Base-by-base conservation (phyloP, 192 early-diverging fungal genomes). In the Backusella liffmaniae region DNA sequence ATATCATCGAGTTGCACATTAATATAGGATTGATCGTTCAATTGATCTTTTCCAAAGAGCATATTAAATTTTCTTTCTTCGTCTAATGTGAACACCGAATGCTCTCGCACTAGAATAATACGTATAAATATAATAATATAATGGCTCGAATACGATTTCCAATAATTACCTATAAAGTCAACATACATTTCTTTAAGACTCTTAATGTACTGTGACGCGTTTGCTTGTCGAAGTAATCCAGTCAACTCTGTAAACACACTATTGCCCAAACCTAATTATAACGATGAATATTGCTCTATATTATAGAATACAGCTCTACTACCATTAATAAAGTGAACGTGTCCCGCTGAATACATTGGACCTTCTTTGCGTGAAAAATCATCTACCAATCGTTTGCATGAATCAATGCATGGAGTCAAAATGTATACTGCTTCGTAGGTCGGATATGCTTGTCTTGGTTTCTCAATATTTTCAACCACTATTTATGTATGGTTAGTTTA, bases 171-270 rank as follows among this genome's bases (percentile, higher is more conserved):
- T 67, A 93, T 82, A 76, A 96, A 95, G 74, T 96, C 95, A 46
- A 95, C 88, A 76, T 90, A 91, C 73, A 96, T 84, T 73, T 96
- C 95, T 78, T 89, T 92, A 36, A 92, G 77, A 4, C 83, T 86
- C 72, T 87, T 91, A 34, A 95, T 89, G 59, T 84, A 86, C 42
- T 87, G 83, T 41, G 81, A 79, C 3, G 90, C 88, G 18, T 85
- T 76, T 0, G 90, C 86, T 18, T 77, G 77, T 18, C 84, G 91
- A 73, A 83, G 70, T 77, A 41, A 72, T 16, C 65, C 68, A 23
- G 78, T 80, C 7, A 94, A 79, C 15, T 84, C 83, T 26, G 89
- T 76, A 74, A 92, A 91, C 1, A 93, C 79, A 0, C 72, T 67
- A 74, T 94, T 89, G 13, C 90, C 86, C 29, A 93, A 73, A 12